phyloP scores from a whole-genome alignment of 2,329 filamentous ascomycete genomes.

The Colletotrichum sojae region DNA sequence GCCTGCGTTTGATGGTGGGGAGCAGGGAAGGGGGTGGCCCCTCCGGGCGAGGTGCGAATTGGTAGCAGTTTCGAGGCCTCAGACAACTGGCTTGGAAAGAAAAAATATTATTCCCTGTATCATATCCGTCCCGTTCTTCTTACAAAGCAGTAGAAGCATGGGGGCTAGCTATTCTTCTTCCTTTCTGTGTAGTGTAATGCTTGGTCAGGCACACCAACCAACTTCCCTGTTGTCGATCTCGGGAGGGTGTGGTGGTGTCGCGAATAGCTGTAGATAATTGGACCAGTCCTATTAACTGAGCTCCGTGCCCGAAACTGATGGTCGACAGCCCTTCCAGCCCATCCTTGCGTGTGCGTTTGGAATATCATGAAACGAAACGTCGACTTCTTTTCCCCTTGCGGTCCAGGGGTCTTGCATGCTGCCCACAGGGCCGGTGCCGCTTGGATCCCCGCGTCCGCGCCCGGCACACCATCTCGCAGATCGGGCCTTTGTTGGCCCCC shows the following conservation, averaged over 20 bases:
- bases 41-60: conserved; percentile 6
- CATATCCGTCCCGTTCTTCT: conserved; percentile 21
- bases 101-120: conserved; percentile 31
- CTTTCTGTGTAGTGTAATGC: too few relatives aligned
- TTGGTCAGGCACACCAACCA: too few relatives aligned
- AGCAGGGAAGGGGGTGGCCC: neutral
- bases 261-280: conserved; percentile 14
- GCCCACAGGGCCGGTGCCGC: neutral
- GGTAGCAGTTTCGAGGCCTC: conserved; percentile 23
- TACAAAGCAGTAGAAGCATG: conserved; percentile 12
- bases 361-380: conserved; percentile 36
- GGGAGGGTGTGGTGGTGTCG: conserved; percentile 4
- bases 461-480: conserved; percentile 20
- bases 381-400: neutral
- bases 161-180: neutral
- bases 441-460: conserved; percentile 31
- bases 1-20: neutral
- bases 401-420: conserved; percentile 16
- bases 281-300: neutral
- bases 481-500: neutral
- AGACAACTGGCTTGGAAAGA: conserved; percentile 15
- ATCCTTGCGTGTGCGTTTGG: conserved; percentile 20
- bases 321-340: neutral
- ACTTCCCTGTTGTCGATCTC: conserved; percentile 7
- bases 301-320: conserved; percentile 20